These are phyloP conservation scores for Gossypium davidsonii DNA, from an alignment of 441 rosid species.

Conservation along the genomic window DNA sequence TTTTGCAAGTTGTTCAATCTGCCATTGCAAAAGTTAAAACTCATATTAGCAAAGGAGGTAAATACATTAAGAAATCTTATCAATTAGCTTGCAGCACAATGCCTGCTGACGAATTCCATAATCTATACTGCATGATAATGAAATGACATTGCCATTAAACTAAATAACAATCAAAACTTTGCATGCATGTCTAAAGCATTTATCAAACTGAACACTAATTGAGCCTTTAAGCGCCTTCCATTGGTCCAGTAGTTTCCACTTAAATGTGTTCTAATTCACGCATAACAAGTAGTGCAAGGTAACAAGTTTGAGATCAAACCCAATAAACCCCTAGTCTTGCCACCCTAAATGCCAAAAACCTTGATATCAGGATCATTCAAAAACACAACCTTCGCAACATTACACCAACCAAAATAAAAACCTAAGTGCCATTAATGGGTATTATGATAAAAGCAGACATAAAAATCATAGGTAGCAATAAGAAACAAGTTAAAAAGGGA, in stretches of 20 bases:
- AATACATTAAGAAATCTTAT: not conserved
- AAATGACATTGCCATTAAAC: conserved; percentile 14
- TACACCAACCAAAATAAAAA: not conserved
- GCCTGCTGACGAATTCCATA: not conserved
- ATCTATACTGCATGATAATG: not conserved
- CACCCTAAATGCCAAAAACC: conserved; percentile 14
- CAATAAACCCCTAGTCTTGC: conserved; percentile 7
- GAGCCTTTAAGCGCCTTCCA: not conserved
- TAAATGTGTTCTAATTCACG: conserved; percentile 2
- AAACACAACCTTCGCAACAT: conserved; percentile 4
- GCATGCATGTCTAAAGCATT: not conserved
- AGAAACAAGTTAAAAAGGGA: conserved; percentile 7
- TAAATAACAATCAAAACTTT: conserved; percentile 14
- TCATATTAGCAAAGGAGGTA: conserved; percentile 19
- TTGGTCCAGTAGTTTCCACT: not conserved
- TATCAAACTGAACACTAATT: not conserved
- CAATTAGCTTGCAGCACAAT: not conserved
- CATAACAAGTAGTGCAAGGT: not conserved
- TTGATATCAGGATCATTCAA: conserved; percentile 21
- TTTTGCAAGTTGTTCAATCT: conserved; percentile 76
- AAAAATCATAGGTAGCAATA: conserved; percentile 2
- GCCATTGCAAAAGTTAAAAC: conserved; percentile 30
- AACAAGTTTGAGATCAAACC: conserved; percentile 11
- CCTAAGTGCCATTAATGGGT: conserved; percentile 12
- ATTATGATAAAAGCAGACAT: not conserved